Base-by-base conservation (phyloP, 83 land plant species). In the Picea engelmannii region DNA sequence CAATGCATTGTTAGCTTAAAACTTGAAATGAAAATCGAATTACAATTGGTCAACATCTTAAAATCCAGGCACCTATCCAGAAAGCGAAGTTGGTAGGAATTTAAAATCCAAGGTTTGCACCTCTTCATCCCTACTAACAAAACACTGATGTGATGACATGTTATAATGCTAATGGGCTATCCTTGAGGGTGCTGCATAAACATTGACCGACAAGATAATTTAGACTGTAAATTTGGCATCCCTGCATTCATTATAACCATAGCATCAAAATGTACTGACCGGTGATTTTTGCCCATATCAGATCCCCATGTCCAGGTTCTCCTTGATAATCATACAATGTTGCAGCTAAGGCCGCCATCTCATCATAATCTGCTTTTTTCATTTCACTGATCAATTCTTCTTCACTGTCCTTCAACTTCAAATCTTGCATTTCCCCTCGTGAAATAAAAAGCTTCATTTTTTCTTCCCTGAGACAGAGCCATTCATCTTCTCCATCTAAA, bases 281-380 rank as follows among this genome's bases (percentile, higher is more conserved):
- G 55, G 62, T 55, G 24, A 76, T 76, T 76, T 76, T 76, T 24
- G 62, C 78, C 78, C 78, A 76, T 76, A 76, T 76, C 78, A 76
- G 38, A 85, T 85, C 81, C 60, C 89, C 89, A 44, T 87, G 89
- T 38, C 84, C 81, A 65, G 86, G 55, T 71, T 85, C 69, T 66
- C 63, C 89, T 81, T 85, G 81, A 65, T 35, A 78, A 59, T 81
- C 80, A 44, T 87, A 88, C 68, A 61, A 35, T 42, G 73, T 76
- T 42, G 78, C 58, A 52, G 83, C 84, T 65, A 86, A 64, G 49
- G 62, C 80, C 23, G 81, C 81, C 59, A 78, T 74, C 84, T 81
- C 89, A 27, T 85, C 89, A 38, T 62, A 68, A 78, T 81, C 86
- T n/a, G 80, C 62, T 64, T 71, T 68, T 76, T 65, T 78, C 15